Base-by-base conservation (phyloP, 176 grass and related monocot species). In the Chloris gayana region DNA sequence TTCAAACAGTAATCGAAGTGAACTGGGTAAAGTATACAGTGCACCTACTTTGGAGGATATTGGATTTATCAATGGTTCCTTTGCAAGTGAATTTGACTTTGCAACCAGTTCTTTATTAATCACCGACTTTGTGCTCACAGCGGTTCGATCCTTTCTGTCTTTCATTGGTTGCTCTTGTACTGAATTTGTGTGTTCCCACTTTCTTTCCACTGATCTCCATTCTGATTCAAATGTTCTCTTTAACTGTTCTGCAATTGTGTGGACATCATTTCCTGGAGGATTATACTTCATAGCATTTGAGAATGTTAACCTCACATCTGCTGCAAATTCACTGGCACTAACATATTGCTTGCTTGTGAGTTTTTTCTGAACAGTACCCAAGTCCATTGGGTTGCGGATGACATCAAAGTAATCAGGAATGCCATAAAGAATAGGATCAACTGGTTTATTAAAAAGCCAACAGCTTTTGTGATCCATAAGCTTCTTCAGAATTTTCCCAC, bases 281-380 rank as follows among this genome's bases (percentile, higher is more conserved):
- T 97, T 97, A 75, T 97, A 97, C 33, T 46, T 75, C 94, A 92
- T 97, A 26, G 94, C 94, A 80, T 97, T 97, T 56, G 94, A 86
- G 32, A 97, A 94, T 63, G 91, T 94, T 59, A 92, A 72, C 64
- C 68, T 92, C 67, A 94, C 89, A 92, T 97, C 91, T 49, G 77
- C 78, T 59, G 87, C 82, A 79, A 94, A 97, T 29, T 97, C 83
- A 83, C 38, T 17, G 29, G 85, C 34, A 46, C 57, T 74, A 33
- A 31, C 49, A 44, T 97, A 97, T 46, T 77, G 78, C 54, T 83
- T 92, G 54, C 73, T 87, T 69, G 70, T 32, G 45, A 97, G 89
- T 56, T 94, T 97, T 12, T 88, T 75, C 37, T 90, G 91, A 53
- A 97, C 33, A 49, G 91, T 97, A 51, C 94, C 87, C 65, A 94